Percentiles rank a stretch among this genome's conserved stretches.
phyloP scores from a whole-genome alignment of 345 rosid species.

The Excoecaria agallocha region DNA sequence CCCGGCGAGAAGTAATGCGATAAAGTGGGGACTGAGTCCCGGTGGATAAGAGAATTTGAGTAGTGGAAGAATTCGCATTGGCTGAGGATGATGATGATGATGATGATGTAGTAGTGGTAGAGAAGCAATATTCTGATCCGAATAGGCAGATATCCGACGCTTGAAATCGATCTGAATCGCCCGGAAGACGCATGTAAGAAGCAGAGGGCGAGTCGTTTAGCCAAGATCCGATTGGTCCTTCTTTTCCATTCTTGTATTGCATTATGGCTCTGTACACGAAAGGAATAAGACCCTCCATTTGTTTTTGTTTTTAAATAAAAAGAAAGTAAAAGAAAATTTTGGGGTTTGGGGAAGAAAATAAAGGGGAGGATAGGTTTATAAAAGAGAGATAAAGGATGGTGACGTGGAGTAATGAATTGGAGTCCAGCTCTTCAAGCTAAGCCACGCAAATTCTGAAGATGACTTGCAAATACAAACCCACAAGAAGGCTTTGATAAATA shows the following conservation, averaged over 20 bases:
- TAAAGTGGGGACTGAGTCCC: constrained; percentile 60
- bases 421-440: constrained; percentile 43
- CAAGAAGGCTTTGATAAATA: constrained; percentile 27
- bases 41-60: constrained; percentile 46
- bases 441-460: constrained; percentile 15
- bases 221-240: constrained; percentile 41
- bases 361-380: constrained; percentile 27
- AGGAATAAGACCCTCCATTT: constrained; percentile 63
- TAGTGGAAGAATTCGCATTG: constrained; percentile 17
- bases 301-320: background rate
- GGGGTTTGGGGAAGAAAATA: background rate
- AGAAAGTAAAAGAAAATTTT: background rate
- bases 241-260: constrained; percentile 53
- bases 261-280: constrained; percentile 30
- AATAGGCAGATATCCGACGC: constrained; percentile 46
- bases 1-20: constrained; percentile 49
- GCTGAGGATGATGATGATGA: constrained; percentile 24
- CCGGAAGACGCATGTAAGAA: constrained; percentile 78
- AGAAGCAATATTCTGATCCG: constrained; percentile 40
- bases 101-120: constrained; percentile 15
- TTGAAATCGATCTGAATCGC: constrained; percentile 76
- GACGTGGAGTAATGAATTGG: constrained; percentile 54
- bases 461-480: constrained; percentile 30
- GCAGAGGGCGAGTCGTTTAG: constrained; percentile 60
- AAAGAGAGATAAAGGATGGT: constrained; percentile 17